Evolutionary conservation across 352 stramenopile genomes (phyloP), one percentile per base, ranked within the genome.

Genomic region (Phytopythium kandeliae): DNA sequence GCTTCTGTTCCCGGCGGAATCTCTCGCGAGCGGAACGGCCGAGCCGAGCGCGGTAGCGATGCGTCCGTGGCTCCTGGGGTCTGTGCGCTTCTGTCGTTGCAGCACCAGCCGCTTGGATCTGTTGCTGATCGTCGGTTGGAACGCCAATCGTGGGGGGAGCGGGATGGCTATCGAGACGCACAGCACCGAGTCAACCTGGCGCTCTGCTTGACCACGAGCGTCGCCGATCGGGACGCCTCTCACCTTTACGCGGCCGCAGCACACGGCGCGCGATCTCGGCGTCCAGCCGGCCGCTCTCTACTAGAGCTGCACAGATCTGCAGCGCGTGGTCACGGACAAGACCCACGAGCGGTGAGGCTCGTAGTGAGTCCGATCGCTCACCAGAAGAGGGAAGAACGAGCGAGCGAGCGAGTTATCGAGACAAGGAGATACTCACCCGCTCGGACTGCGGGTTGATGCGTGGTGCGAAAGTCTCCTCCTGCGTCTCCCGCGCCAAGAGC

Each of bases 221-320:
- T 36, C n/a, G 16, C 13, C 35, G 19, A 17, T n/a, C n/a, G n/a
- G 28, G 28, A 15, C 24, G 35, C 3, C 22, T 31, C 33, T 6
- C 4, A 65, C 60, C 17, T 53, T 58, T 66, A n/a, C 59, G 54
- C 31, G 60, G 51, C 24, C 53, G 58, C 2, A 57, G 35, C 48
- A 70, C 62, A 7, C 69, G 66, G 15, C 55, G 55, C 21, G 51
- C 40, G 9, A 63, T 42, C 26, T 63, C 55, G 2, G 55, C 46
- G 30, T 74, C 58, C 2, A 80, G 51, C 1, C 65, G 64, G 0
- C 65, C 69, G 19, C 63, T 78, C 44, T 60, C 49, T 26, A 86
- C 65, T 44, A 84, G 38, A 6, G 63, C 64, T 9, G 68, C 62
- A 30, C 78, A 85, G 17, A 85, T 82, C 74, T 85, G 4, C 38